A percentile compares a stretch with the other conserved stretches of the same genome.
Conservation (phyloP, 805 yeast species). For the Starmerella riodocensis region DNA sequence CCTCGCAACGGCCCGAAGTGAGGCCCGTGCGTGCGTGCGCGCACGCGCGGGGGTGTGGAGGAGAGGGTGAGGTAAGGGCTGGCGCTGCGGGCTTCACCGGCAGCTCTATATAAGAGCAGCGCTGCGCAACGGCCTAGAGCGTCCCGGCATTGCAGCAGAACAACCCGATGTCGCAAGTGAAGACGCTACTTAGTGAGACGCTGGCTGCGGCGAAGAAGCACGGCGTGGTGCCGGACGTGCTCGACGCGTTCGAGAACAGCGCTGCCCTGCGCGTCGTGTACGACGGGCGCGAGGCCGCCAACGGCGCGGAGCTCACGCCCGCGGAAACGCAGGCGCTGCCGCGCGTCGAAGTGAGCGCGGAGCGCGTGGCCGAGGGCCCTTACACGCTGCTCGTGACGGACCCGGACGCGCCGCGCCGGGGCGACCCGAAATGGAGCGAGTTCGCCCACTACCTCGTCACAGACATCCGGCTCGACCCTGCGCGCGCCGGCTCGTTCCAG, state of each 20-base stretch:
- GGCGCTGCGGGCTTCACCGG: too few relatives aligned
- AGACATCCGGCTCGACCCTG: slow-evolving; percentile 26
- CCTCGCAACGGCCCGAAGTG: too few relatives aligned
- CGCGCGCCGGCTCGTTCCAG: slow-evolving; percentile 22
- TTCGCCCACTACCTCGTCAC: slow-evolving; percentile 58
- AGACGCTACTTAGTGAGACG: slow-evolving; percentile 12
- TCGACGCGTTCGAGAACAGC: slow-evolving; percentile 24
- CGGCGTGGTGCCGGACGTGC: slow-evolving; percentile 34
- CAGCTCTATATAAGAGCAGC: too few relatives aligned
- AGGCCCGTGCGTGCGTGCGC: too few relatives aligned
- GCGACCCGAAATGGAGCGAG: slow-evolving; percentile 80
- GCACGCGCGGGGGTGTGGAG: too few relatives aligned
- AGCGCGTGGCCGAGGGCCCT: slow-evolving; percentile 34
- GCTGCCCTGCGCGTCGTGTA: slow-evolving; percentile 49
- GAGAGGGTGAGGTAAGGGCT: too few relatives aligned
- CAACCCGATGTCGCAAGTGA: neutral
- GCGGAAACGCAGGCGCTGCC: slow-evolving; percentile 60
- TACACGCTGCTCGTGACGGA: slow-evolving; percentile 75
- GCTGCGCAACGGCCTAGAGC: too few relatives aligned
- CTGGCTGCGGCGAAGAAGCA: slow-evolving; percentile 31
- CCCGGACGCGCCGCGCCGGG: slow-evolving; percentile 83
- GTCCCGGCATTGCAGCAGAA: too few relatives aligned
- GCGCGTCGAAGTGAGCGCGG: slow-evolving; percentile 48
- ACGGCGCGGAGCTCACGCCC: slow-evolving; percentile 62
- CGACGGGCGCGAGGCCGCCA: slow-evolving; percentile 42